Base-by-base conservation (phyloP, 805 yeast genomes). In the Brettanomyces anomalus region DNA sequence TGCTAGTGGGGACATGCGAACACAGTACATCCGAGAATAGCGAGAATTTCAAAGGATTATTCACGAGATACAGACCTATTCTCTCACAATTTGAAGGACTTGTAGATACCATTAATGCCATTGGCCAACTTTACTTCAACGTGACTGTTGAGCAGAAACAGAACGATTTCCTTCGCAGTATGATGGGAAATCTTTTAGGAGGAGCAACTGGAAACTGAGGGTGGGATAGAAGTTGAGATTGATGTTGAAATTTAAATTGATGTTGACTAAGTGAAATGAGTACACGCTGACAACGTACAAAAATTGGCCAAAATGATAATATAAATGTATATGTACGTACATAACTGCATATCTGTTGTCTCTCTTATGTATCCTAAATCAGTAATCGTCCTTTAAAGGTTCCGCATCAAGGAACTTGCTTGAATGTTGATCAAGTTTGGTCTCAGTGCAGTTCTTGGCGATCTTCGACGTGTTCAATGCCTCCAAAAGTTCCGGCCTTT, bases 131-230 rank as follows among this genome's bases (percentile, higher is more conserved):
- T 3, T 60, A 61, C 45, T 64, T 60, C 47, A 47, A 49, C 20
- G 55, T 56, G 19, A 46, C 58, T 8, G 49, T 60, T 15, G 69
- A 76, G 14, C 75, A 67, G 40, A 71, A 69, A 42, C 79, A 72
- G 47, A 63, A 63, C 2, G 81, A 81, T 54, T 60, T 80, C 53
- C 59, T 84, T 49, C 83, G 77, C 60, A 81, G 78, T 51, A 67
- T 90, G 70, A 85, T 93, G 95, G 75, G 83, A 17, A 79, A 83
- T 21, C 61, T 82, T 34, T 58, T 81, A 39, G 74, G 75, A 26
- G 74, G 78, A 15, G 52, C 56, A 24, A 7, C 28, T 24, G 28
- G 10, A 24, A 24, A 24, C 10, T 24, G 10, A 24, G 28, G n/a
- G n/a, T n/a, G n/a, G n/a, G n/a, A n/a, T n/a, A n/a, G n/a, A n/a